Percentiles rank a stretch among this genome's conserved stretches.
phyloP scores from a whole-genome alignment of 2,329 filamentous ascomycete genomes.

The Neoascochyta sp. region DNA sequence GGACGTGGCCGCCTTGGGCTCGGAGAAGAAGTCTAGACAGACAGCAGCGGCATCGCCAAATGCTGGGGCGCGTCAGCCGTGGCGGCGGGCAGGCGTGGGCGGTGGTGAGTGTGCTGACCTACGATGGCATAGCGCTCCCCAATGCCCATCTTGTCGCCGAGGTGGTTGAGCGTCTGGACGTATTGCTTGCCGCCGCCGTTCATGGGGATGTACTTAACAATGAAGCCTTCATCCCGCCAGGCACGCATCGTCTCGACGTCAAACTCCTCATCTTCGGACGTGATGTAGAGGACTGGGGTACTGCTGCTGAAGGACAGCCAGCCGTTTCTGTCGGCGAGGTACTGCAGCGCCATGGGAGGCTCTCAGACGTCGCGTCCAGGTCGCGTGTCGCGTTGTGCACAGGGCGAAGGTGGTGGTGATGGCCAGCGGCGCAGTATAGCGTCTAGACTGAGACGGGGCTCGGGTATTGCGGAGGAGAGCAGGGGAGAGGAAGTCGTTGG shows the following conservation, averaged over 20 bases:
- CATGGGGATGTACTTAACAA: slow-evolving; percentile 54
- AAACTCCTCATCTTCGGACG: slow-evolving; percentile 54
- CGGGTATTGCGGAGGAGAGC: no score
- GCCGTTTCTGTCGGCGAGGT: slow-evolving; percentile 36
- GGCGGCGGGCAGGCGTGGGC: slow-evolving; percentile 8
- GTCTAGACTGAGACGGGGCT: no score
- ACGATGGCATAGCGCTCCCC: slow-evolving; percentile 62
- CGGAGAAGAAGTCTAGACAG: slow-evolving; percentile 56
- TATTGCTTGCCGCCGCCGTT: slow-evolving; percentile 49
- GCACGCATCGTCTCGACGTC: slow-evolving; percentile 52
- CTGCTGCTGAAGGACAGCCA: slow-evolving; percentile 42
- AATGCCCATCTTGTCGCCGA: slow-evolving; percentile 54
- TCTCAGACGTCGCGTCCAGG: slow-evolving; percentile 1
- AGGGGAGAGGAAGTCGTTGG: no score
- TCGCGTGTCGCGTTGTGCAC: slow-evolving; percentile 2
- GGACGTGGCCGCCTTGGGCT: slow-evolving; percentile 48
- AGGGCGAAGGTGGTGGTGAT: no score
- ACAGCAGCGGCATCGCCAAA: slow-evolving; percentile 60
- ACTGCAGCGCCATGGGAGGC: slow-evolving; percentile 37
- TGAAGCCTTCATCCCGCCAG: slow-evolving; percentile 60
- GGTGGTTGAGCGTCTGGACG: slow-evolving; percentile 46
- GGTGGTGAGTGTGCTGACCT: slow-evolving; percentile 46
- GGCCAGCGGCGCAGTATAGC: slow-evolving; percentile 1
- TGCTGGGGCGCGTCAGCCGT: slow-evolving; percentile 41
- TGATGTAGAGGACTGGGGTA: slow-evolving; percentile 48